Evolutionary conservation across 1,284 basidiomycete species (phyloP).

Genomic region (Cutaneotrichosporon dermatis): DNA sequence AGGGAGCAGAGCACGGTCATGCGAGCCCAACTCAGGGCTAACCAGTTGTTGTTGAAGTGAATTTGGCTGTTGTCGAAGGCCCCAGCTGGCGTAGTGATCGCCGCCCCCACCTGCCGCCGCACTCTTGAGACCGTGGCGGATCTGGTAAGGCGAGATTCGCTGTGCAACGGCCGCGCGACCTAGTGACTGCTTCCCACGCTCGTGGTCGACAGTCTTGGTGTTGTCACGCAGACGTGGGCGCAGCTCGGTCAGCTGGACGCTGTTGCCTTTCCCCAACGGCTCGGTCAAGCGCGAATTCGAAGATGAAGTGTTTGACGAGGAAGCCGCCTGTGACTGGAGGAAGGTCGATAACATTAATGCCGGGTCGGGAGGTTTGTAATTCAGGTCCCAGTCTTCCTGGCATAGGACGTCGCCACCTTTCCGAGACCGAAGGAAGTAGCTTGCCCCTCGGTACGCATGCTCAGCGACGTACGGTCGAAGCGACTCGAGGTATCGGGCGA

Average conservation of each 20-base stretch:
- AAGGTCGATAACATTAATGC: neutral
- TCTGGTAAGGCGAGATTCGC: neutral
- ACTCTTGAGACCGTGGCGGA: neutral
- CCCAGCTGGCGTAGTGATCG: neutral
- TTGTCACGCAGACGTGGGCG: slow-evolving; percentile 4
- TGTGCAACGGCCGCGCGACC: neutral
- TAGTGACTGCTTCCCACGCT: slow-evolving; percentile 5
- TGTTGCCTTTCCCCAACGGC: neutral
- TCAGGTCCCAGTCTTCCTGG: slow-evolving; percentile 18
- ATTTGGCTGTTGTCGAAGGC: neutral
- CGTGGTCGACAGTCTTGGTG: slow-evolving; percentile 3
- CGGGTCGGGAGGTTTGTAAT: slow-evolving; percentile 4
- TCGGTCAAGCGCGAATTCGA: neutral
- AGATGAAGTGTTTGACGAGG: neutral
- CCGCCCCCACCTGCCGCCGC: neutral
- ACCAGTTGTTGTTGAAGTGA: neutral
- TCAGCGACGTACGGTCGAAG: slow-evolving; percentile 4
- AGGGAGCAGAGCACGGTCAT: neutral
- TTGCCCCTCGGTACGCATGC: slow-evolving; percentile 12
- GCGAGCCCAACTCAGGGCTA: neutral
- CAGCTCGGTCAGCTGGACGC: neutral
- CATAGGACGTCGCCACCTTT: slow-evolving; percentile 30
- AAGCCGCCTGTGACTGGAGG: neutral
- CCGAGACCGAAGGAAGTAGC: slow-evolving; percentile 41
- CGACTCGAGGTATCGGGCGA: slow-evolving; percentile 10